Evolutionary conservation across 1,139 yeast species (phyloP), one percentile per base, ranked within the genome.

Genomic region (Suhomyces choctaworum): DNA sequence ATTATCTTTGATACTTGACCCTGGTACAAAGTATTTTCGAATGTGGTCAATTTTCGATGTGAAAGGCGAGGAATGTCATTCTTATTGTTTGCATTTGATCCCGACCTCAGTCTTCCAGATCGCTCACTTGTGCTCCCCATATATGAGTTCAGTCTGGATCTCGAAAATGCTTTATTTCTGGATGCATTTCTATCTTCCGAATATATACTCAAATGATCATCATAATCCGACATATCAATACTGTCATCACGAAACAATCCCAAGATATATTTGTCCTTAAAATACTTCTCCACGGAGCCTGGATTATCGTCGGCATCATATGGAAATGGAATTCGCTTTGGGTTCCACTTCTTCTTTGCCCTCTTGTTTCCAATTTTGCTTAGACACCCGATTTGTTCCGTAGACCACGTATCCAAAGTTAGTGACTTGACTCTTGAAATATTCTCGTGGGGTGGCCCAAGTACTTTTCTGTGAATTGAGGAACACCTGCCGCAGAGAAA

Each of bases 401-500:
- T 64, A 4, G 73, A 62, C 89, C 97, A 92, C 2, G 73, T 69
- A 53, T 92, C 98, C 51, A 89, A 71, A 2, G 95, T 82, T 44
- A 92, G 64, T 1, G 96, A 86, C 45, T 94, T 78, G 5, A 89
- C 84, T 46, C 76, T 76, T 15, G 95, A 82, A 4, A 87, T 67
- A 0, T 44, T 39, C 16, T 53, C 53, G 19, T 49, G 39, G 2
- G 82, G 62, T 4, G 67, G 63, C 0, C 95, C 95, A 42, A 90
- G 62, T 10, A 66, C 56, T 22, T 86, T 76, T 45, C 94, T 74
- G 59, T 90, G 97, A 25, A 76, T 70, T 8, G 85, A 76, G 7
- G 90, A 88, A 69, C 94, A 84, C 44, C 89, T 65, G 4, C 90
- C 92, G 61, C 94, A 84, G 19, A 84, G 62, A 42, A 84, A 77